phyloP scores from a whole-genome alignment of 2,329 filamentous ascomycete genomes.

The Botryotinia globosa region DNA sequence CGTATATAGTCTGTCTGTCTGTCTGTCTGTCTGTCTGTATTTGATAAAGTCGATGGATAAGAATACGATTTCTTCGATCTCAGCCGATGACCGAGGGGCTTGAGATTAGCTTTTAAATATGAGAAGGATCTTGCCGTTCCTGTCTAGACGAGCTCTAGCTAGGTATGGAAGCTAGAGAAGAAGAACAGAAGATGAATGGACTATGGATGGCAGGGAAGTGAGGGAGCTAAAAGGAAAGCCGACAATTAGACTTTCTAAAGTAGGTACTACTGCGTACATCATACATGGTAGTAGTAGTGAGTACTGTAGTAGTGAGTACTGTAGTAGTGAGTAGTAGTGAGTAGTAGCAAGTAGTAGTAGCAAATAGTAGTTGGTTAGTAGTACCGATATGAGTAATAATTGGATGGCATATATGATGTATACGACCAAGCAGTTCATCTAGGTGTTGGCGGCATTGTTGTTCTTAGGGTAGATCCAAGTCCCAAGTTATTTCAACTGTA shows the following conservation, averaged over 20 bases:
- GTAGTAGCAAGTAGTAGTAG: too few relatives aligned
- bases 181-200: constrained; percentile 1
- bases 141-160: constrained; percentile 2
- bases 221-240: background rate
- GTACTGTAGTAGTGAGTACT: too few relatives aligned
- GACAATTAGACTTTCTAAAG: background rate
- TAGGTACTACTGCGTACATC: background rate
- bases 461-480: background rate
- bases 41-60: constrained; percentile 10
- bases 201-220: background rate
- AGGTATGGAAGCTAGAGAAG: constrained; percentile 8
- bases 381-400: background rate
- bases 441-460: too few relatives aligned
- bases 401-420: background rate
- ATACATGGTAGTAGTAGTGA: background rate
- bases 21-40: background rate
- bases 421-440: background rate
- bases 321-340: too few relatives aligned
- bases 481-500: background rate
- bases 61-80: background rate
- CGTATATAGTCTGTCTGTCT: background rate
- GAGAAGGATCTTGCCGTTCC: constrained; percentile 4
- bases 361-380: too few relatives aligned
- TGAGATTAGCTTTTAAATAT: background rate
- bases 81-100: constrained; percentile 3